Conservation (phyloP, 2,329 filamentous ascomycete species). For the Xylariaceae sp. region DNA sequence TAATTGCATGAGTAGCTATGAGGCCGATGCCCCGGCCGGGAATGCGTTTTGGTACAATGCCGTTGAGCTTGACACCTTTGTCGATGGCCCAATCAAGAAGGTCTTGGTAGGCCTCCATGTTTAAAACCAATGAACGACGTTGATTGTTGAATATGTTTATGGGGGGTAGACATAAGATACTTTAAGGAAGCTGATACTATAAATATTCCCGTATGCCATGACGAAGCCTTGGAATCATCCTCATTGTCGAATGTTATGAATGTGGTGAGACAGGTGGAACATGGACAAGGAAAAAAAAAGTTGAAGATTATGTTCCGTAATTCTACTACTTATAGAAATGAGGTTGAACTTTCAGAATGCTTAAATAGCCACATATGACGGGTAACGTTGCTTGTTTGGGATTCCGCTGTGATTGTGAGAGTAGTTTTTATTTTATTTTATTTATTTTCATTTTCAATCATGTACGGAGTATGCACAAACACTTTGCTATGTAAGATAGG, state of each 20-base stretch:
- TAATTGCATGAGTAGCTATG: conserved; percentile 66
- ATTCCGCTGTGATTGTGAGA: too few relatives aligned
- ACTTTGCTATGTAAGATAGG: too few relatives aligned
- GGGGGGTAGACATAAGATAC: not conserved
- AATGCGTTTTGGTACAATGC: conserved; percentile 67
- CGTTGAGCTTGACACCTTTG: conserved; percentile 68
- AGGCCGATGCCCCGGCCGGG: conserved; percentile 78
- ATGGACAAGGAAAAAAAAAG: not conserved
- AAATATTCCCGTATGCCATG: conserved; percentile 9
- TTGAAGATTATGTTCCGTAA: not conserved
- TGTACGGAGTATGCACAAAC: too few relatives aligned
- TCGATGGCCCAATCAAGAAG: conserved; percentile 70
- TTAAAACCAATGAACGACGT: not conserved
- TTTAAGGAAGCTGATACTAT: conserved; percentile 4
- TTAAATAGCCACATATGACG: too few relatives aligned
- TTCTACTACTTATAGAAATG: not conserved
- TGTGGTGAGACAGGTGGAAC: not conserved
- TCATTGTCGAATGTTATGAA: conserved; percentile 1
- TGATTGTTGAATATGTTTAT: not conserved
- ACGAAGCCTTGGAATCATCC: not conserved
- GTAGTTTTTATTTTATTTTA: too few relatives aligned
- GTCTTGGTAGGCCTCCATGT: conserved; percentile 40
- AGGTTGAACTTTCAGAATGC: too few relatives aligned
- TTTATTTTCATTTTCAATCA: too few relatives aligned
- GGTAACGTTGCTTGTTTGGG: too few relatives aligned